Conservation (phyloP, 1,139 yeast species). For the Sugiyamaella neomexicana region DNA sequence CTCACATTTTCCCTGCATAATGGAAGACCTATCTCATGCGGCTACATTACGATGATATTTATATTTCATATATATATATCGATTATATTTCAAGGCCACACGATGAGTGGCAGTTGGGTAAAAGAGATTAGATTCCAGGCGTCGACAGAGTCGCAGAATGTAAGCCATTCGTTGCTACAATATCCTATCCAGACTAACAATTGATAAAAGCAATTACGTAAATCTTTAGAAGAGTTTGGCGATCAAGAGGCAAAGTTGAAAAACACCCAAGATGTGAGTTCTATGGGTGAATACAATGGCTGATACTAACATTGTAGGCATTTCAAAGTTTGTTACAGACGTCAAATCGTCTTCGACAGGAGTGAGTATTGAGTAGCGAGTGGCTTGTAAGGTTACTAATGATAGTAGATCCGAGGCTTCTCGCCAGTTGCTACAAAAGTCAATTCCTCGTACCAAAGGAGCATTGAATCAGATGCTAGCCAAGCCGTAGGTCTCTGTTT, state of each 20-base stretch:
- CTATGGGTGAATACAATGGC: too few relatives aligned
- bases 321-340: conserved; percentile 1
- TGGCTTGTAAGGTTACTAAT: neutral
- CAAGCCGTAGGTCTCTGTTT: neutral
- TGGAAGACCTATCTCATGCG: too few relatives aligned
- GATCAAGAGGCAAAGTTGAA: conserved; percentile 30
- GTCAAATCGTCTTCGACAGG: conserved; percentile 5
- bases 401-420: conserved; percentile 26
- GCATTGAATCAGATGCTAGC: conserved; percentile 27
- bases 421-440: conserved; percentile 25
- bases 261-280: conserved; percentile 27
- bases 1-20: too few relatives aligned
- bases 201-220: conserved; percentile 28
- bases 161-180: neutral
- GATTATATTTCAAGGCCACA: neutral
- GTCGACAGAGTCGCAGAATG: conserved; percentile 12
- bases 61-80: too few relatives aligned
- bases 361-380: conserved; percentile 4
- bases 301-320: neutral
- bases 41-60: too few relatives aligned
- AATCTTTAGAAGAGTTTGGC: conserved; percentile 32
- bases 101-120: conserved; percentile 76
- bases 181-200: conserved; percentile 5
- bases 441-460: conserved; percentile 31
- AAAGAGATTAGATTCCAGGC: conserved; percentile 51